Base-by-base conservation (phyloP, 805 yeast species). In the Ogataea pini region DNA sequence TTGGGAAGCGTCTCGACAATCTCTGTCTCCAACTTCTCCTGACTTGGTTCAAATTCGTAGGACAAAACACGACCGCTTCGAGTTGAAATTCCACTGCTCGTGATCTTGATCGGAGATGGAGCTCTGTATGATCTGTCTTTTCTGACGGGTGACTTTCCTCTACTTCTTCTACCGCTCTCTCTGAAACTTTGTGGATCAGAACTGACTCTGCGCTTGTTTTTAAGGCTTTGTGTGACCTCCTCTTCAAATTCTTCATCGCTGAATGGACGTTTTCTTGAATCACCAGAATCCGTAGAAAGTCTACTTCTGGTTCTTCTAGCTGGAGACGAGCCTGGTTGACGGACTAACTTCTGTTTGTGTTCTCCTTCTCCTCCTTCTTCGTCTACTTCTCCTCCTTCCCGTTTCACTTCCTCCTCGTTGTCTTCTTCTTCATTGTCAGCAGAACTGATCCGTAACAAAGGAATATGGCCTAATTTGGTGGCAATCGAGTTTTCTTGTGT, bases 21-120 rank as follows among this genome's bases (percentile, higher is more conserved):
- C 36, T 44, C 51, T 4, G 43, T 42, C n/a, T 47, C 55, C 3
- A 42, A 33, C 8, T 47, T 34, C 4, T 37, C 52, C 27, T 50
- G 43, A 10, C 16, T 39, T 17, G 57, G 58, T 13, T 60, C 68
- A 1, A 61, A 46, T 19, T 62, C 67, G 43, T 63, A 63, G 3
- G 68, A 63, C 33, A 64, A 45, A 9, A 63, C 64, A 13, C 67
- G 54, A 8, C 63, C 64, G 41, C 64, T 60, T 45, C 64, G 54
- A 1, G 64, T 60, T 6, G 62, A 51, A 8, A 60, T 60, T 4
- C 63, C 61, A 36, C 63, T 60, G 48, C 63, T 52, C 14, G 52
- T 46, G 45, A 49, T 50, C 25, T 50, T 55, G 29, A 51, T 52
- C 14, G 60, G 53, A 7, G 61, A 55, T 2, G 59, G 59, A 4